Evolutionary conservation across 495 filamentous ascomycete genomes (phyloP).

Genomic region (Aspergillus cristatus): DNA sequence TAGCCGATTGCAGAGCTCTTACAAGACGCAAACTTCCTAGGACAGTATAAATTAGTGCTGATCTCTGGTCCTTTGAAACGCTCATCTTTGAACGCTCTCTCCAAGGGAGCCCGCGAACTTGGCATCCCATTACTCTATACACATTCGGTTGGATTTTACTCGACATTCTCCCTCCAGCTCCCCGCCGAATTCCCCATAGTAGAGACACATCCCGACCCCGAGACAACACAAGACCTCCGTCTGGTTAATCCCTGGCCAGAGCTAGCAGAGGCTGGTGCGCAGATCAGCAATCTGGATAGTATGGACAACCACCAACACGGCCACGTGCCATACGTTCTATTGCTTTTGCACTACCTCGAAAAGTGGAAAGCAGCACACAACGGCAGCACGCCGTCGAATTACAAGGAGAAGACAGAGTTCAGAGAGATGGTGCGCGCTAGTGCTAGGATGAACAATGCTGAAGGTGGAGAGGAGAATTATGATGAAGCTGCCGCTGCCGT

Average conservation of each 20-base stretch:
- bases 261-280: constrained; percentile 49
- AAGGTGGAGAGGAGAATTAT: constrained; percentile 95
- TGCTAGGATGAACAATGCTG: constrained; percentile 63
- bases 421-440: constrained; percentile 54
- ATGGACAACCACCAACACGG: constrained; percentile 79
- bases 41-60: constrained; percentile 63
- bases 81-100: constrained; percentile 48
- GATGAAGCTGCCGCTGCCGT: constrained; percentile 87
- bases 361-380: constrained; percentile 70
- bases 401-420: constrained; percentile 84
- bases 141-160: constrained; percentile 83
- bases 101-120: constrained; percentile 46
- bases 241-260: constrained; percentile 84
- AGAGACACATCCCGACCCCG: constrained; percentile 89
- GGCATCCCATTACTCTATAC: constrained; percentile 72
- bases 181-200: constrained; percentile 82
- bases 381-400: constrained; percentile 58
- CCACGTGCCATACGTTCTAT: constrained; percentile 79
- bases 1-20: constrained; percentile 33
- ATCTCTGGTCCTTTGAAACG: constrained; percentile 59
- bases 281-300: constrained; percentile 56
- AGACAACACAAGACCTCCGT: constrained; percentile 76
- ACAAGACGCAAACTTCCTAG: constrained; percentile 34
- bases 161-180: constrained; percentile 68
- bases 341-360: constrained; percentile 79